phyloP scores from a whole-genome alignment of 371 early-diverging fungal genomes.

The Apophysomyces trapeziformis region DNA sequence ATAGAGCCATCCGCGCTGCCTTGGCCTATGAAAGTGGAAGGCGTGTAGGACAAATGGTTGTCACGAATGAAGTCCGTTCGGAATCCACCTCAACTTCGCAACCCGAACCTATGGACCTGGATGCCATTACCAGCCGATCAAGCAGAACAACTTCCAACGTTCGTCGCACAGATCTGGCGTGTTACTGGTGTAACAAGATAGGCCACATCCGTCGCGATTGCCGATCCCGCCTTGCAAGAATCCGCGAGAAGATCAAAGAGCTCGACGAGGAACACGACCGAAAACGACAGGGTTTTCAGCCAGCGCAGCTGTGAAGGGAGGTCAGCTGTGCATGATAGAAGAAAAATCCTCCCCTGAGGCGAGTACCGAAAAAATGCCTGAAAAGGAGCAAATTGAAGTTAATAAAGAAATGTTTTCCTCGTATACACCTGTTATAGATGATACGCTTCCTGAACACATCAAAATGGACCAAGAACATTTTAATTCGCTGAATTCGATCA shows the following conservation, averaged over 20 bases:
- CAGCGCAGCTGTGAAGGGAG: not conserved
- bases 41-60: not conserved
- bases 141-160: not conserved
- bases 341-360: not conserved
- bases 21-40: conserved; percentile 7
- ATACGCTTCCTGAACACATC: not conserved
- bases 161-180: not conserved
- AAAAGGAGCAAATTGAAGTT: not conserved
- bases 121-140: not conserved
- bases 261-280: not conserved
- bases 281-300: not conserved
- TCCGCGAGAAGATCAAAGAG: not conserved
- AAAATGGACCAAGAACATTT: not conserved
- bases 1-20: not conserved
- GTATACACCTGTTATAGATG: not conserved
- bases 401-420: not conserved
- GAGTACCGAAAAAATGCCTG: not conserved
- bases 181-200: not conserved
- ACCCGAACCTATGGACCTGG: conserved; percentile 6
- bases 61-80: not conserved
- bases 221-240: not conserved
- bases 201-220: not conserved
- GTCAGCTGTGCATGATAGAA: not conserved
- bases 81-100: not conserved
- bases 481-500: not conserved